Evolutionary conservation across 768 basidiomycete genomes (phyloP), one percentile per base, ranked within the genome.

Genomic region (Podaxis sp.): DNA sequence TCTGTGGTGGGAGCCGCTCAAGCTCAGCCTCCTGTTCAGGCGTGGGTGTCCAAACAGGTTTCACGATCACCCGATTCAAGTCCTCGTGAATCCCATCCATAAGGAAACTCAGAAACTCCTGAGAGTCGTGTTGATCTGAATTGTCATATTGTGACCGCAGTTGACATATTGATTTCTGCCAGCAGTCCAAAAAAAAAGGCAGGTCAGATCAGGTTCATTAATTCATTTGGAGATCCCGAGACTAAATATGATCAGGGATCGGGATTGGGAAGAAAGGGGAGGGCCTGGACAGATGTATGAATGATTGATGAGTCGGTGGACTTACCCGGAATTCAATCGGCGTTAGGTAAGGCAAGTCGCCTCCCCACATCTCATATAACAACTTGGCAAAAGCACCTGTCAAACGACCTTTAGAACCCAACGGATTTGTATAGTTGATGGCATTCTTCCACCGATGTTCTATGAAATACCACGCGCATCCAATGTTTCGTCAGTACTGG

Each of bases 101-200:
- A 28, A 99, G 82, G 79, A 96, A 96, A 24, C 87, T 92, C 44
- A 99, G 80, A 74, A 99, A 97, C 76, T 99, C 96, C 74, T 99
- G 97, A 22, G 95, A 95, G 75, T 99, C 96, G 69, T 99, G 96
- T 72, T 99, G 96, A 67, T 95, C 89, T 15, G 87, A 83, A 2
- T 93, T 93, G 38, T 85, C 84, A 73, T 96, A 97, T 72, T 93
- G 90, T 7, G 81, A 75, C 64, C 80, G 76, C 77, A 91, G 71
- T 82, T 85, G 61, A 80, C 73, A 77, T 56, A 76, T 72, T 28
- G 71, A 76, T 70, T 72, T 74, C 82, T 84, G 64, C 8, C 52
- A 53, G 49, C 26, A 44, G 42, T 13, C 15, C 15, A 44, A 44
- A 8, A 39, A 39, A 22, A 49, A 0, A 64, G 19, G n/a, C 17